Percentiles rank a stretch among this genome's conserved stretches.
phyloP scores from a whole-genome alignment of 2,329 filamentous ascomycete species.

The Colletotrichum tamarilloi region DNA sequence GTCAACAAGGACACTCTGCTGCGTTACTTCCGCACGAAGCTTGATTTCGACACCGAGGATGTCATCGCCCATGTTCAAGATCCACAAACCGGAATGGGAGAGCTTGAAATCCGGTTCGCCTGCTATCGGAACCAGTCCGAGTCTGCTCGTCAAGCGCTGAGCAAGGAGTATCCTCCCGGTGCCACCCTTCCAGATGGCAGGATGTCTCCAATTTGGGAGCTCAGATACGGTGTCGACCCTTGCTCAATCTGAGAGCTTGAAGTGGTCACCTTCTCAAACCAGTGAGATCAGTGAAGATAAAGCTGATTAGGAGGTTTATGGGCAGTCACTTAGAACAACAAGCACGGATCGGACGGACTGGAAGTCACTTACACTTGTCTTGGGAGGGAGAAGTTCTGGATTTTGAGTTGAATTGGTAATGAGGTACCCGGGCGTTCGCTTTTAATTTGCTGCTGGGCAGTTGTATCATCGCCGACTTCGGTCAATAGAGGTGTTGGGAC shows the following conservation, averaged over 20 bases:
- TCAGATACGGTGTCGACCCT: conserved; percentile 28
- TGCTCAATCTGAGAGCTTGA: conserved; percentile 7
- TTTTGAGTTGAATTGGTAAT: neutral
- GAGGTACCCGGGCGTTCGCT: neutral
- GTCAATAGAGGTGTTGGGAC: neutral
- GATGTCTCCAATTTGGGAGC: conserved; percentile 37
- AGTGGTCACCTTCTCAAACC: too few species aligned
- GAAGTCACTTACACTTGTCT: too few species aligned
- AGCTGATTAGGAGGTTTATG: too few species aligned
- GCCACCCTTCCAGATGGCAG: neutral
- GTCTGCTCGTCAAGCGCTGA: conserved; percentile 50
- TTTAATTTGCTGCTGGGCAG: neutral
- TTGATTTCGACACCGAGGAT: conserved; percentile 61
- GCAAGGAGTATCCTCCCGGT: conserved; percentile 7
- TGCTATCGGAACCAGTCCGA: conserved; percentile 67
- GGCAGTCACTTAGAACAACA: too few species aligned
- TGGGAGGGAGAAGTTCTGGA: neutral
- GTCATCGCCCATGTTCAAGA: conserved; percentile 46
- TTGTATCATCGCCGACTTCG: neutral
- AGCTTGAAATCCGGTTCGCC: conserved; percentile 64
- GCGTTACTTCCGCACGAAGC: conserved; percentile 53
- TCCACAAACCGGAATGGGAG: conserved; percentile 37
- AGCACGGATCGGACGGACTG: too few species aligned
- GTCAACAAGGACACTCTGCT: conserved; percentile 55
- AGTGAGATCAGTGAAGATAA: too few species aligned